Evolutionary conservation across 2,329 filamentous ascomycete species (phyloP).

Genomic region (Trichoderma citrinoviride): DNA sequence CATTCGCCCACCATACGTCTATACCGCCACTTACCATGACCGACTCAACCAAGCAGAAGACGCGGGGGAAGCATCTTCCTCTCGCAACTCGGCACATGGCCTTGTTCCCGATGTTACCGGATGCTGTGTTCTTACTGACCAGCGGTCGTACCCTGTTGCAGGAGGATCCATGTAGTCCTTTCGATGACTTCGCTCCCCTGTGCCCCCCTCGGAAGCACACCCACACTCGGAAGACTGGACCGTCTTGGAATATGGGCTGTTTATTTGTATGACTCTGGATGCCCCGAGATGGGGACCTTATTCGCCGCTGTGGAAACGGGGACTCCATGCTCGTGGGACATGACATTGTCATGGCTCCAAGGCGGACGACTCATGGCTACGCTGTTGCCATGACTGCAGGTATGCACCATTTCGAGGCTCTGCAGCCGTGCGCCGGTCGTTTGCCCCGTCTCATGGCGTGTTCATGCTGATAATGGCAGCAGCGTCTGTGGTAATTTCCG

Average conservation of each 20-base stretch:
- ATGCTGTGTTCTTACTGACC: background rate
- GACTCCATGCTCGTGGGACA: slow-evolving; percentile 8
- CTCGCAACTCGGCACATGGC: background rate
- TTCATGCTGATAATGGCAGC: background rate
- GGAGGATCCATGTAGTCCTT: background rate
- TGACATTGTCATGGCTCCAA: slow-evolving; percentile 6
- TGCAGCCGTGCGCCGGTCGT: background rate
- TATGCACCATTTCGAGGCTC: background rate
- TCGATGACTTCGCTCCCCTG: background rate
- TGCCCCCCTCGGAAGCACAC: background rate
- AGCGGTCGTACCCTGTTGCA: background rate
- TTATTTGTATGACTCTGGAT: background rate
- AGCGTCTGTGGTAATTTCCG: background rate
- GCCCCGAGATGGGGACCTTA: background rate
- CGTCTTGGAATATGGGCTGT: background rate
- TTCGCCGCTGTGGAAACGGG: background rate
- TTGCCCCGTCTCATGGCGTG: background rate
- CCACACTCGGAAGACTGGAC: background rate
- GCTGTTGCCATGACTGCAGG: background rate
- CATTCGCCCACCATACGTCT: background rate
- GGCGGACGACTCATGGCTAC: background rate
- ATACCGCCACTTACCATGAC: background rate
- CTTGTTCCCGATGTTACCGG: background rate
- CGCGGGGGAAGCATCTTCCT: background rate
- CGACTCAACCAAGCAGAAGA: background rate